Evolutionary conservation across 768 basidiomycete genomes (phyloP).

Genomic region (Trametes sanguinea): DNA sequence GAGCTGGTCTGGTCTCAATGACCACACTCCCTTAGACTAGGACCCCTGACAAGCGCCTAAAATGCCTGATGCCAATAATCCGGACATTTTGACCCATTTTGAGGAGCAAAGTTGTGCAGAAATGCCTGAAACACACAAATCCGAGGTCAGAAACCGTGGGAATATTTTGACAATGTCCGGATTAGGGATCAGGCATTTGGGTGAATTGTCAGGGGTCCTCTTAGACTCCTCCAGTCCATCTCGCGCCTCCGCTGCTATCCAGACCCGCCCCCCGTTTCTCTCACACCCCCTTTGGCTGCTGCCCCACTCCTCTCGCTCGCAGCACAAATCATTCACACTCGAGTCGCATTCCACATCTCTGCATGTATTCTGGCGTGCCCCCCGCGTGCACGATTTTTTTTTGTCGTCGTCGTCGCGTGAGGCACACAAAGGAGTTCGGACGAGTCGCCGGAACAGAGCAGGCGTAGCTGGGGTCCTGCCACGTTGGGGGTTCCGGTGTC

Average conservation of each 20-base stretch:
- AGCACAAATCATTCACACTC: background rate
- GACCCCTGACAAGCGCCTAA: too few species aligned
- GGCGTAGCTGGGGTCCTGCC: constrained; percentile 7
- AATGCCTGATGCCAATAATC: too few species aligned
- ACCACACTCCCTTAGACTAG: constrained; percentile 5
- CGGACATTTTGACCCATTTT: too few species aligned
- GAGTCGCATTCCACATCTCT: too few species aligned
- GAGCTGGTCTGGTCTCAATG: constrained; percentile 21
- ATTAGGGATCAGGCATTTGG: too few species aligned
- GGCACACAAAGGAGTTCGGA: constrained; percentile 12
- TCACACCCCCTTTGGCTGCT: constrained; percentile 9
- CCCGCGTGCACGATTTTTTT: background rate
- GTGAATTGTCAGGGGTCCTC: too few species aligned
- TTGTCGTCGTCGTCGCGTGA: background rate
- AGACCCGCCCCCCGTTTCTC: constrained; percentile 11
- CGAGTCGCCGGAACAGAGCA: background rate
- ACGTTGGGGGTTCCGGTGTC: constrained; percentile 12
- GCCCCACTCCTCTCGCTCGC: background rate
- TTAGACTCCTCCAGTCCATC: background rate
- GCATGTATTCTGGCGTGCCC: background rate
- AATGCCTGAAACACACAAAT: too few species aligned
- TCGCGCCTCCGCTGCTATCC: constrained; percentile 3
- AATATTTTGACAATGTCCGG: too few species aligned
- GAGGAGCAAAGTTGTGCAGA: too few species aligned
- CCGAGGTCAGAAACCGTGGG: too few species aligned